These are phyloP conservation scores for Delphinella strobiligena DNA, from an alignment of 2,329 filamentous ascomycete genomes.

Conservation along the genomic window DNA sequence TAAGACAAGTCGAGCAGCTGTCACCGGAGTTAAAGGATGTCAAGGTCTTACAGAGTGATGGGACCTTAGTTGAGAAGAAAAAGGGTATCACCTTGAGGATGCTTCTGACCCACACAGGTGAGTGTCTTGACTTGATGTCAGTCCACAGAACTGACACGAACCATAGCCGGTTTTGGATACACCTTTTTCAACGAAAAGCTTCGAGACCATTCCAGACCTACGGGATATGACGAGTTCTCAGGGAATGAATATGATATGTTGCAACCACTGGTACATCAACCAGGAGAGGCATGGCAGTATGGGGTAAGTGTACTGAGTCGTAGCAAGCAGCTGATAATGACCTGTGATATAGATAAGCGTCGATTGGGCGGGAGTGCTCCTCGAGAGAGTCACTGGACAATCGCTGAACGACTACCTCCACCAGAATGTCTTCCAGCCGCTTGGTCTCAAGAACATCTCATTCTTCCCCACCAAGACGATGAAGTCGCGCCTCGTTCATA, in stretches of 20 bases:
- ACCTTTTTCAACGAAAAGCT: conserved; percentile 34
- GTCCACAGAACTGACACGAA: background rate
- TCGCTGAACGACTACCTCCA: conserved; percentile 39
- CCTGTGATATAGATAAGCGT: conserved; percentile 21
- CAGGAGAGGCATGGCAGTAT: conserved; percentile 29
- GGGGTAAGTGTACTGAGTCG: conserved; percentile 10
- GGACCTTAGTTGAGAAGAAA: conserved; percentile 26
- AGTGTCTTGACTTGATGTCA: background rate
- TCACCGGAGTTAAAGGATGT: conserved; percentile 38
- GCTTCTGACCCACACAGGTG: conserved; percentile 39
- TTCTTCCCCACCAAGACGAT: background rate
- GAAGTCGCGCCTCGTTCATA: background rate
- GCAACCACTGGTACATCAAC: conserved; percentile 3
- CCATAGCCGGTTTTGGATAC: conserved; percentile 13
- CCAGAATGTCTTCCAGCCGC: conserved; percentile 35
- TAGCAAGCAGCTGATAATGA: too few relatives aligned
- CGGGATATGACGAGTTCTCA: conserved; percentile 3
- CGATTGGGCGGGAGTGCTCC: background rate
- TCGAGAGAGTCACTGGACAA: conserved; percentile 34
- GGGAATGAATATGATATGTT: conserved; percentile 2
- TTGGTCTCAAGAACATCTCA: conserved; percentile 24
- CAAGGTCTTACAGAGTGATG: conserved; percentile 28
- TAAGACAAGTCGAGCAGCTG: conserved; percentile 33
- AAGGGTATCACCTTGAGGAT: conserved; percentile 44
- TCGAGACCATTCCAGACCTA: conserved; percentile 25